Evolutionary conservation across 495 filamentous ascomycete species (phyloP), one percentile per base, ranked within the genome.

Genomic region (Cercophora newfieldiana): DNA sequence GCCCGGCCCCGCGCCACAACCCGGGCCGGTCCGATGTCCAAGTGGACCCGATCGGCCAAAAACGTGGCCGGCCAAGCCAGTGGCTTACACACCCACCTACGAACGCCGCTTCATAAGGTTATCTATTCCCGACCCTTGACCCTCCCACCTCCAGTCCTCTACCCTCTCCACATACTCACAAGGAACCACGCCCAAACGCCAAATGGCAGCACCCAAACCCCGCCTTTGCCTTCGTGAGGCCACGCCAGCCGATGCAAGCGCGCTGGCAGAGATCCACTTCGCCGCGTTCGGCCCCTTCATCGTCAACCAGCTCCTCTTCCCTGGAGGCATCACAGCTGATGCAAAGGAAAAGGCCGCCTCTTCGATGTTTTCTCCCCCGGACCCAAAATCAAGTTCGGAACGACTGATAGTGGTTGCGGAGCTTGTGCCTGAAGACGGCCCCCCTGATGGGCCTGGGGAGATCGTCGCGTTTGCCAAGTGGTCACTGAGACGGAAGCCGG

Each of bases 381-480:
- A 44, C 47, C 44, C n/a, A 2, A 57, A 64, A 12, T 60, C 60
- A 26, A 65, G 69, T 24, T 50, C 66, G 1, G 58, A 75, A 55
- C 28, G 1, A 10, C 28, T 66, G 0, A 10, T 72, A 18, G 63
- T 54, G 48, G 75, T 75, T 28, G 73, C 73, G 30, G 74, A 77
- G 54, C 63, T 69, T 6, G 49, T 71, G 10, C 68, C 69, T 0
- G 55, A 68, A 10, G 69, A 49, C 3, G 58, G 14, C 0, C 21
- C 47, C 3, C 48, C 28, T 6, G 68, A 69, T 7, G 58, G 31
- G 24, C 58, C 70, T 10, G 65, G 66, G 12, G 69, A 74, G 62
- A 56, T 77, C 7, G 64, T 77, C 21, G 73, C 68, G 21, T 74
- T 72, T 30, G 66, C 69, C 7, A 71, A 61, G 26, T 75, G 75